Evolutionary conservation across 2,329 filamentous ascomycete genomes (phyloP).

Genomic region (Scedosporium dehoogii): DNA sequence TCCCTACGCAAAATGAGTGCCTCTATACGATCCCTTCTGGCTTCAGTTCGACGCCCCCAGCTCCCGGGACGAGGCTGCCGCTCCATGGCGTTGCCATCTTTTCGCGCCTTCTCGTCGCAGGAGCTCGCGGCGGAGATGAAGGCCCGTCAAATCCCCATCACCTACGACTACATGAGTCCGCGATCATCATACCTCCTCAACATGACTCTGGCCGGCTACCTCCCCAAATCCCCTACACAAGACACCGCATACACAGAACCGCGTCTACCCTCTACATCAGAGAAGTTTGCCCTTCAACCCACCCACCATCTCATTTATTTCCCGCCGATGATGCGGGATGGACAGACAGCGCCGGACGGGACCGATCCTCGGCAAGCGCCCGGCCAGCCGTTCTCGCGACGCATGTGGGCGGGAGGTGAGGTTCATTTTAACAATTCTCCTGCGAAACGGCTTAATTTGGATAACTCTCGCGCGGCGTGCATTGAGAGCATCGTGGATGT

Average conservation of each 20-base stretch:
- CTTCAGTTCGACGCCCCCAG: neutral
- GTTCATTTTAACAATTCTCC: neutral
- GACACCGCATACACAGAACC: neutral
- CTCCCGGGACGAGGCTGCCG: neutral
- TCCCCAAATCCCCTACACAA: neutral
- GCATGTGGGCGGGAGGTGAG: neutral
- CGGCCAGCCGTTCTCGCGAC: neutral
- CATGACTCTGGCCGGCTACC: neutral
- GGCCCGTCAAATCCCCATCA: neutral
- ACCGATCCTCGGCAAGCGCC: neutral
- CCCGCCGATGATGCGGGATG: neutral
- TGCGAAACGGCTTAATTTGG: neutral
- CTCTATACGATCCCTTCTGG: neutral
- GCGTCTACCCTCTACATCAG: neutral
- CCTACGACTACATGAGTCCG: neutral
- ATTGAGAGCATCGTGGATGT: neutral
- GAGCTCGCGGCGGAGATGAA: neutral
- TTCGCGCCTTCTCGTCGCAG: neutral
- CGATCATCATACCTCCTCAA: neutral
- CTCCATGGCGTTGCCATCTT: neutral
- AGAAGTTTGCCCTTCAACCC: neutral
- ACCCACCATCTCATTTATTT: neutral
- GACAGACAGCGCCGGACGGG: neutral
- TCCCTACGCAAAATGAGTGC: neutral
- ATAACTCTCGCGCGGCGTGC: neutral